Base-by-base conservation (phyloP, 1,139 yeast species). In the Suhomyces guaymorum region DNA sequence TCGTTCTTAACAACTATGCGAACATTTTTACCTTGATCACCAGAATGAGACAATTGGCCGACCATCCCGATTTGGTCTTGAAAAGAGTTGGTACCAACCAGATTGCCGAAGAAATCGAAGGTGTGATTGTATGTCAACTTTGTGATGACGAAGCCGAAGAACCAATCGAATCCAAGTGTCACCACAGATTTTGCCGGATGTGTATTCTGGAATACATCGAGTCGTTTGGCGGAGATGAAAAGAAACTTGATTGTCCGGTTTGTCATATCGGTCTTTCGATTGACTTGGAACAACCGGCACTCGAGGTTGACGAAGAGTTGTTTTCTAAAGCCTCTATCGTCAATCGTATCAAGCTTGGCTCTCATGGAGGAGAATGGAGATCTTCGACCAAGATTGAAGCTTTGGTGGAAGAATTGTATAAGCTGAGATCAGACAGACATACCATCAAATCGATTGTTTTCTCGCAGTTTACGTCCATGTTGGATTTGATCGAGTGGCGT, bases 131-230 rank as follows among this genome's bases (percentile, higher is more conserved):
- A 30, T 92, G 98, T 56, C 94, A 87, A 48, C 59, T 92, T 17
- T 94, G 99, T 62, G 97, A 90, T 48, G 98, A 94, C 54, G 97
- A 89, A 59, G 96, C 98, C 0, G 97, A 92, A 58, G 98, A 92
- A 44, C 96, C 98, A 0, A 88, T 94, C 32, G 90, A 86, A 56
- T 85, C 96, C 2, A 85, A 83, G 55, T 92, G 98, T 55, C 96
- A 86, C 49, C 99, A 92, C 53, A 76, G 78, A 39, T 92, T 92
- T 55, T 92, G 99, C 56, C 75, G 99, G 24, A 71, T 92, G 70
- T 92, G 99, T 57, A 78, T 92, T 39, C 80, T 75, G 46, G 98
- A 94, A 56, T 92, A 92, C 52, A 78, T 84, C 32, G 96, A 89
- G 44, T 82, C 95, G 33, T 90, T 75, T 56, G 95, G 94, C 4